Evolutionary conservation across 2,329 filamentous ascomycete genomes (phyloP), one percentile per base, ranked within the genome.

Genomic region (Aaosphaeria pasadenensis): DNA sequence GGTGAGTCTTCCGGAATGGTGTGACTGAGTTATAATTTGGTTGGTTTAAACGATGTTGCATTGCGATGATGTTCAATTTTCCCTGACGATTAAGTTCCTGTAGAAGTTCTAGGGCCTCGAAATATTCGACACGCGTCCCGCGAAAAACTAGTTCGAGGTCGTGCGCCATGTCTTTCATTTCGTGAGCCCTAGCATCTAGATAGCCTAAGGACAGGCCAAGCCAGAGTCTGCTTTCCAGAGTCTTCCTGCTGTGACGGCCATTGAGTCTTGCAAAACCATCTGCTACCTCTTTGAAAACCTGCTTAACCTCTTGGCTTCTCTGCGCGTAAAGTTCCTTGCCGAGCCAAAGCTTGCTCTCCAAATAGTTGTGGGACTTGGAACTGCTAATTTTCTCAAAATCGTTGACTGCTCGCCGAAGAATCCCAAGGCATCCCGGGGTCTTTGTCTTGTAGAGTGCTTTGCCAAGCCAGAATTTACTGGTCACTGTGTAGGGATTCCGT

Each of bases 381-480:
- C 28, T 7, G 6, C 36, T 13, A 46, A 46, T 11, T 39, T 24
- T 39, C 42, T 48, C 42, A 7, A 17, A 35, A n/a, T 33, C 36
- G 9, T 31, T 11, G n/a, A 30, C 35, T 35, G 31, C 42, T n/a
- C 41, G 42, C 30, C 30, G 42, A 4, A 49, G 17, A 3, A 24
- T 24, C 17, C 17, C 17, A 32, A 29, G 33, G 5, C 43, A 29
- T 35, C 31, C 39, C 47, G 43, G 47, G 43, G 39, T 49, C 47
- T 11, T 13, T 38, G 39, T 45, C 42, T 30, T 32, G 39, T 49
- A 46, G 42, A 45, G 43, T 46, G 43, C 39, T 9, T 11, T 6
- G 42, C 47, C 47, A 32, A 49, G 39, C 47, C 43, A 43, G 38
- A 38, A 29, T 43, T 50, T 50, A 30, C 39, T 47, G 7, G 30